Base-by-base conservation (phyloP, 371 early-diverging fungal genomes). In the Lichtheimia ornata region DNA sequence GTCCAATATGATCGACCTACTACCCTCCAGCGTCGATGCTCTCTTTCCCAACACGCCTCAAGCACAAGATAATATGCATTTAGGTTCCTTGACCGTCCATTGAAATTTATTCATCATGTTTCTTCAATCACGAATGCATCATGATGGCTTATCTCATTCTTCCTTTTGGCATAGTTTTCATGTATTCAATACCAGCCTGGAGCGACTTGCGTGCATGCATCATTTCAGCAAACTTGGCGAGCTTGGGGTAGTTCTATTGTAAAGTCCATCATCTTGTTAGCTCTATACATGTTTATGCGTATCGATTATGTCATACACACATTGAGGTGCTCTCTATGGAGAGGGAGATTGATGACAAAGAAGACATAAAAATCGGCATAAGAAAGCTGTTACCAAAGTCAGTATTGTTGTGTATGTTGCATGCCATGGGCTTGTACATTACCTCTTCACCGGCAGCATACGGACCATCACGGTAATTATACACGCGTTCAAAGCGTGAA, bases 361-460 rank as follows among this genome's bases (percentile, higher is more conserved):
- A 50, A 64, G 42, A 64, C 53, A 44, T 58, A 47, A 30, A 64
- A 64, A 14, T 64, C 64, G 15, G 50, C 53, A 57, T 64, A 64
- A 5, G 59, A 47, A 14, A 64, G 59, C 64, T 64, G n/a, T 15
- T 25, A 11, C 14, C 12, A 3, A 18, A 30, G 51, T 27, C 4
- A 30, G 27, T n/a, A 27, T 5, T n/a, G 24, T 5, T n/a, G 18
- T 6, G 25, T 27, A 44, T 17, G 12, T 25, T 41, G 40, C 6
- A 53, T 5, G 22, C 11, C 0, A 35, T 30, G n/a, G n/a, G 5
- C 50, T 42, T 50, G 35, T 6, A 4, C 28, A 56, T 28, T 28
- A 66, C 56, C 56, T 66, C 58, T 14, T 69, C 56, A 35, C 71
- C 74, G 14, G 71, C 50, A 2, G 66, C 11, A 53, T 61, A 74